These are phyloP conservation scores for Catharanthus roseus DNA, from an alignment of 257 asterid species.

Conservation along the genomic window DNA sequence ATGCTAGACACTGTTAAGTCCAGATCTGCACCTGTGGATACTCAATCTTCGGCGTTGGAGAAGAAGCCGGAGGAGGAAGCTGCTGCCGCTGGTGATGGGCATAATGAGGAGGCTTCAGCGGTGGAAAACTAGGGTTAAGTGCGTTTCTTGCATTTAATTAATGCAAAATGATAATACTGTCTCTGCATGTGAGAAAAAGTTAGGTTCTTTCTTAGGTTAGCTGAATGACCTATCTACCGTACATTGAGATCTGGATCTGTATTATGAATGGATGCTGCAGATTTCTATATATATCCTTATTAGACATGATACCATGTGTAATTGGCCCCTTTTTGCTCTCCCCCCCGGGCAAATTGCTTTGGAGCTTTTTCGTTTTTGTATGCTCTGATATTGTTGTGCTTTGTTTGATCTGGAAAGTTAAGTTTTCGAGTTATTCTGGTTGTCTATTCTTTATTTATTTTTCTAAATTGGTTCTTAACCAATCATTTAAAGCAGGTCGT, in stretches of 20 bases:
- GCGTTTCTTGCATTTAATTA: constrained; percentile 9
- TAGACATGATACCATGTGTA: neutral
- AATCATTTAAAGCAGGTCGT: neutral
- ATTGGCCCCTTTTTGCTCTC: neutral
- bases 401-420: neutral
- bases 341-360: neutral
- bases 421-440: neutral
- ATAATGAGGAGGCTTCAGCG: constrained; percentile 42
- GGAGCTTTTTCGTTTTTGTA: neutral
- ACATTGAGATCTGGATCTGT: constrained; percentile 10
- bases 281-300: constrained; percentile 1
- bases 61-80: constrained; percentile 38
- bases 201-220: constrained; percentile 2
- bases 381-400: neutral
- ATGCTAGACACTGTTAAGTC: constrained; percentile 77
- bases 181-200: constrained; percentile 5
- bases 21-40: constrained; percentile 51
- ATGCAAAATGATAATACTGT: neutral
- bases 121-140: constrained; percentile 26
- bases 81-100: constrained; percentile 37
- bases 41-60: constrained; percentile 23
- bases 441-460: neutral
- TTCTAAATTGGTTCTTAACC: neutral
- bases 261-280: constrained; percentile 11
- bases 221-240: neutral